Base-by-base conservation (phyloP, 768 basidiomycete genomes). In the Guyanaporus albipodus region DNA sequence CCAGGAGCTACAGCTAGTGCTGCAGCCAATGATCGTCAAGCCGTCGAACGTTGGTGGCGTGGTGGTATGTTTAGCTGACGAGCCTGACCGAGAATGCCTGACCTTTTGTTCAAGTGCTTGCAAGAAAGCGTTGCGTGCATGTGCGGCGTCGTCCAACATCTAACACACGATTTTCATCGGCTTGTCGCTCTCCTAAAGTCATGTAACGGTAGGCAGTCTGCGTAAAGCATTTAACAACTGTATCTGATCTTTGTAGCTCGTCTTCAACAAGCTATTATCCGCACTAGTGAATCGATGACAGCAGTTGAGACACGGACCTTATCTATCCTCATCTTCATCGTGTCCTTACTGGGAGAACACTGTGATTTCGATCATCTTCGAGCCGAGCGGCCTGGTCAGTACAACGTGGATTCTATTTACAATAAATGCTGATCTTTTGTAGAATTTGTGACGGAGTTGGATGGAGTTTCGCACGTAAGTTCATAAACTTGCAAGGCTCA, bases 121-220 rank as follows among this genome's bases (percentile, higher is more conserved):
- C 91, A 94, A 70, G 96, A 97, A 66, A 82, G 83, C 11, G 87
- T 98, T 12, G 91, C 91, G 0, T 97, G 94, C 54, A 83, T 95
- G 71, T 95, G 93, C 61, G 78, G 80, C 0, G 87, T 88, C 1
- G 85, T 94, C 1, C 82, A 83, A 41, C 70, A 88, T 54, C 74
- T 98, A 15, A 97, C 96, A 0, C 87, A 90, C 49, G 92, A 97
- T 55, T 95, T 85, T 56, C 69, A 69, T 14, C 78, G 83, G 28
- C 73, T 97, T 15, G 78, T 92, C 21, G 83, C 81, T 27, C 73
- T 97, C 4, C 62, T 97, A 52, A 87, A 87, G 55, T 91, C 90
- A 0, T 94, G 91, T 66, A 88, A 92, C 57, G 74, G 91, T 88
- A n/a, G 50, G 42, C 31, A n/a, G n/a, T 10, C 31, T 17, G 32